These are phyloP conservation scores for Camelina laxa DNA, from an alignment of 345 rosid genomes.

Conservation along the genomic window DNA sequence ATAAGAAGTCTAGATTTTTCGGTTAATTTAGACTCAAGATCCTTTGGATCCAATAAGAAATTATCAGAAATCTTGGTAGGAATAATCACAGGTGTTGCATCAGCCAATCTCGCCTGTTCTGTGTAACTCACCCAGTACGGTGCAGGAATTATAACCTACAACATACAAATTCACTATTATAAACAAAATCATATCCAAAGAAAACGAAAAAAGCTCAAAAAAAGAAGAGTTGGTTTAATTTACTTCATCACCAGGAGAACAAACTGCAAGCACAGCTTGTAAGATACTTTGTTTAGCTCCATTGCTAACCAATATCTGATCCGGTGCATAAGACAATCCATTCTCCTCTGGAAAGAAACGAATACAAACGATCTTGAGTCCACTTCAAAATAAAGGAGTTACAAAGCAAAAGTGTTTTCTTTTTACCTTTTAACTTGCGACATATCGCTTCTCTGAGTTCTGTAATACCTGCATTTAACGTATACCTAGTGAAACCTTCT, in stretches of 20 bases:
- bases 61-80: slow-evolving; percentile 82
- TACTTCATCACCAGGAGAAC: slow-evolving; percentile 98
- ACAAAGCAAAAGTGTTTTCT: slow-evolving; percentile 12
- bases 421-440: slow-evolving; percentile 73
- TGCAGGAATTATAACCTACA: slow-evolving; percentile 93
- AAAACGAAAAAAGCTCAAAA: not conserved
- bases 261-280: slow-evolving; percentile 92
- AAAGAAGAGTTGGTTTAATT: not conserved
- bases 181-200: not conserved
- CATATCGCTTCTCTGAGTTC: slow-evolving; percentile 90
- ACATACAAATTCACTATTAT: not conserved
- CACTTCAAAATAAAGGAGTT: not conserved
- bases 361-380: not conserved
- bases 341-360: slow-evolving; percentile 71
- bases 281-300: slow-evolving; percentile 88
- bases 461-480: slow-evolving; percentile 85
- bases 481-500: slow-evolving; percentile 86
- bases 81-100: slow-evolving; percentile 91
- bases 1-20: slow-evolving; percentile 88
- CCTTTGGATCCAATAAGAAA: slow-evolving; percentile 85
- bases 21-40: slow-evolving; percentile 70
- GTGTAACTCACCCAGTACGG: slow-evolving; percentile 99
- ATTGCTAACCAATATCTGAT: slow-evolving; percentile 90
- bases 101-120: slow-evolving; percentile 92
- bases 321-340: slow-evolving; percentile 76